A percentile compares a stretch with the other conserved stretches of the same genome.
These are phyloP conservation scores for Penicillium diatomitis DNA, from an alignment of 495 filamentous ascomycete genomes.

Conservation along the genomic window DNA sequence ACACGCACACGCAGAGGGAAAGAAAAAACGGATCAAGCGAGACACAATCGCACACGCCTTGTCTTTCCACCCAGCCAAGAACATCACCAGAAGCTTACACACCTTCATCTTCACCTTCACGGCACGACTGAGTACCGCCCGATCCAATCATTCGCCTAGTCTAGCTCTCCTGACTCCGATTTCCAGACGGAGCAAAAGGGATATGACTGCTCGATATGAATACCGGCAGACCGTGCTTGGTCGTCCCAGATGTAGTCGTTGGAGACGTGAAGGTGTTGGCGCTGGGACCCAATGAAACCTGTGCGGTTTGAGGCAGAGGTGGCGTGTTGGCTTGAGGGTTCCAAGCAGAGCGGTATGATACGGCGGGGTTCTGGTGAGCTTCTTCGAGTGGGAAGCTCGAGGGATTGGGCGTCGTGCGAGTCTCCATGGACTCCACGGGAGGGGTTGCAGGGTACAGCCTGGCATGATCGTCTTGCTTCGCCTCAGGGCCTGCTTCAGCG, in stretches of 20 bases:
- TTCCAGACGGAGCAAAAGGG: conserved; percentile 30
- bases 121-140: not conserved
- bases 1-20: too few relatives aligned
- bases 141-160: not conserved
- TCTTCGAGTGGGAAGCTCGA: not conserved
- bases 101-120: too few relatives aligned
- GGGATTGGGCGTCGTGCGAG: too few relatives aligned
- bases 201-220: conserved; percentile 45
- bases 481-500: too few relatives aligned
- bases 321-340: conserved; percentile 3
- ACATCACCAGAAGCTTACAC: too few relatives aligned
- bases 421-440: too few relatives aligned
- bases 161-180: not conserved
- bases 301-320: conserved; percentile 13
- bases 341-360: not conserved
- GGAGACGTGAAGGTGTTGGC: conserved; percentile 21
- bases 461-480: too few relatives aligned
- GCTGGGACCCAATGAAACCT: conserved; percentile 2
- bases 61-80: too few relatives aligned
- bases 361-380: conserved; percentile 5
- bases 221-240: conserved; percentile 39
- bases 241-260: conserved; percentile 20
- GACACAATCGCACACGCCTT: too few relatives aligned
- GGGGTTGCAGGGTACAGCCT: too few relatives aligned
- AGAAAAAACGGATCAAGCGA: too few relatives aligned